These are phyloP conservation scores for Microbotryum scabiosae DNA, from an alignment of 1,284 basidiomycete species.

Conservation along the genomic window DNA sequence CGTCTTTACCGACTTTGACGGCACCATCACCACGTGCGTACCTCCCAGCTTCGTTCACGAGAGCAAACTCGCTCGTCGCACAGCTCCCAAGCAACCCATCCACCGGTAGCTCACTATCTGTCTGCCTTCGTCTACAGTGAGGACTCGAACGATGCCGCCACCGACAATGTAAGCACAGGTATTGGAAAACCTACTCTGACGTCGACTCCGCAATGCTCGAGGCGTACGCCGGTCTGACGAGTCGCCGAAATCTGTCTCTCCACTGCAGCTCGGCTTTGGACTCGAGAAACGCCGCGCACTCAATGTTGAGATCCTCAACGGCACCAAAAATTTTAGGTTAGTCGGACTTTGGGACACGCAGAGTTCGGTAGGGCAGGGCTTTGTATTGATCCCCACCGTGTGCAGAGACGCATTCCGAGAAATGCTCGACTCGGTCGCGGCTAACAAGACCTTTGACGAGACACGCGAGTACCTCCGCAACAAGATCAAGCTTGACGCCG, in stretches of 20 bases:
- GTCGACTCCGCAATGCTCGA: neutral
- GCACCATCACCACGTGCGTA: constrained; percentile 50
- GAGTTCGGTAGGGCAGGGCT: neutral
- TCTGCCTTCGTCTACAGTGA: constrained; percentile 43
- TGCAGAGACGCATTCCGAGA: constrained; percentile 64
- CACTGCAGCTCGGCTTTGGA: constrained; percentile 67
- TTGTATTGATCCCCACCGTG: too few species aligned
- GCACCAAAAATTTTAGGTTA: constrained; percentile 52
- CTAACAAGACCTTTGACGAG: constrained; percentile 60
- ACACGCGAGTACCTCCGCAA: constrained; percentile 61
- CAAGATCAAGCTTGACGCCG: constrained; percentile 72
- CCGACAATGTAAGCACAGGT: neutral
- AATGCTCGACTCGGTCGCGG: constrained; percentile 65
- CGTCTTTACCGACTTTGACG: constrained; percentile 64
- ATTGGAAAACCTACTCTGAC: too few species aligned
- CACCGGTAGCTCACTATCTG: neutral
- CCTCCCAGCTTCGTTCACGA: constrained; percentile 5
- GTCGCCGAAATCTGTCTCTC: neutral
- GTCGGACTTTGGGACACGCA: neutral
- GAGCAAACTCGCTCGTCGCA: neutral
- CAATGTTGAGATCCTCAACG: constrained; percentile 63
- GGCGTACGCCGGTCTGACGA: neutral
- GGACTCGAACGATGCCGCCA: constrained; percentile 66
- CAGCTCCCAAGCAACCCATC: constrained; percentile 1
- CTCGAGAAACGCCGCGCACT: constrained; percentile 56